Conservation (phyloP, 176 grass and related monocot species). For the Aegilops sharonensis region DNA sequence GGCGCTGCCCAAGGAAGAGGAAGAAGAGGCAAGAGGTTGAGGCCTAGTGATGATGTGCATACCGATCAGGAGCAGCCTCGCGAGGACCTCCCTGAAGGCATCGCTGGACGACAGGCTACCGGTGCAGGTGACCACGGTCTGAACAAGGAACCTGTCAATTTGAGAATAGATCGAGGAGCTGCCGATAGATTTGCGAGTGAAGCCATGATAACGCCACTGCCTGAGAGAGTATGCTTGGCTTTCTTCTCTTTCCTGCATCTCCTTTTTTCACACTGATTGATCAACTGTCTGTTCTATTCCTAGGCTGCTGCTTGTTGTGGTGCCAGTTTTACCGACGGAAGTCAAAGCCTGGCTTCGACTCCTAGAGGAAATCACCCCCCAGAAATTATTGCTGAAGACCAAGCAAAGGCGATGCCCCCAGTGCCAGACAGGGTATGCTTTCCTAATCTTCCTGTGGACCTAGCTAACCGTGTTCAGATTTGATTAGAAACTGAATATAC, state of each 20-base stretch:
- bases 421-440: conserved; percentile 44
- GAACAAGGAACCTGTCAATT: conserved; percentile 20
- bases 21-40: neutral
- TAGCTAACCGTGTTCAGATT: neutral
- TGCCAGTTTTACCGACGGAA: neutral
- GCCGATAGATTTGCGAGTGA: conserved; percentile 53
- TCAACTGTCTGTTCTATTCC: neutral
- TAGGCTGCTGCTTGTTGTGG: no score
- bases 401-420: neutral
- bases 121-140: conserved; percentile 25
- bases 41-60: conserved; percentile 32
- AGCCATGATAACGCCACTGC: conserved; percentile 25
- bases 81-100: conserved; percentile 2
- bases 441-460: neutral
- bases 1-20: conserved; percentile 21
- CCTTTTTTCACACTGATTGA: neutral
- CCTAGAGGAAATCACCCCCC: neutral
- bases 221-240: conserved; percentile 51
- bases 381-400: neutral
- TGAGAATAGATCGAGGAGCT: conserved; percentile 46
- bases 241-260: neutral
- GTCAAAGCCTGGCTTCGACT: neutral
- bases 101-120: neutral
- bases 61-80: conserved; percentile 31
- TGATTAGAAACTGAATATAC: neutral